phyloP scores from a whole-genome alignment of 352 stramenopile species.

The Phytophthora lateralis region DNA sequence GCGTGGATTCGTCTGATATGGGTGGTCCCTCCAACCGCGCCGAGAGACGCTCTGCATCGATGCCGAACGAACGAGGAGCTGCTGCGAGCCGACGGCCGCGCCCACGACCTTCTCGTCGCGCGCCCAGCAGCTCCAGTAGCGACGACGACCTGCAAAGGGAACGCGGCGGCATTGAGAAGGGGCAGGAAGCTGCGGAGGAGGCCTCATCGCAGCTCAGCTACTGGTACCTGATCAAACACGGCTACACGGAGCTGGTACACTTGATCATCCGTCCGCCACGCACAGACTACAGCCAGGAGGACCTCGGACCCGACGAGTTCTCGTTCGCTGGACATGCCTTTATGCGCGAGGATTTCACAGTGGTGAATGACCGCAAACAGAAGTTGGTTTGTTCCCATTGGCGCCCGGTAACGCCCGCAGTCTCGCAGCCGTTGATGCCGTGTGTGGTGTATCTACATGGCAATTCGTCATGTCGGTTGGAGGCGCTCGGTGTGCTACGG shows the following conservation, averaged over 20 bases:
- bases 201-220: conserved; percentile 79
- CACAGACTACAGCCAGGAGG: conserved; percentile 89
- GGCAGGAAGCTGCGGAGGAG: conserved; percentile 77
- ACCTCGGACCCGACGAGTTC: conserved; percentile 93
- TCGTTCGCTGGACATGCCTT: conserved; percentile 89
- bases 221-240: conserved; percentile 87
- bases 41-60: conserved; percentile 37
- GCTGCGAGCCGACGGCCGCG: conserved; percentile 15
- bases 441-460: conserved; percentile 99
- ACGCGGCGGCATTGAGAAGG: conserved; percentile 72
- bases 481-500: conserved; percentile 92
- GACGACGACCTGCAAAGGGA: conserved; percentile 39
- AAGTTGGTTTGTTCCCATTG: conserved; percentile 96
- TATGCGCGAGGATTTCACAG: conserved; percentile 91
- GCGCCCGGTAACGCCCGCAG: conserved; percentile 61
- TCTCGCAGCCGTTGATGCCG: conserved; percentile 55
- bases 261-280: conserved; percentile 97
- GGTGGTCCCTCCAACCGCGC: neutral
- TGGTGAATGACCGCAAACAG: conserved; percentile 78
- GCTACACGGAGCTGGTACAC: conserved; percentile 96
- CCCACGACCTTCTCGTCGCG: conserved; percentile 19
- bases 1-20: conserved; percentile 18
- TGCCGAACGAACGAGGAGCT: conserved; percentile 24
- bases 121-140: conserved; percentile 29
- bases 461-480: conserved; percentile 95